A percentile compares a stretch with the other conserved stretches of the same genome.
Conservation (phyloP, 768 basidiomycete species). For the Candolleomyces eurysporus region DNA sequence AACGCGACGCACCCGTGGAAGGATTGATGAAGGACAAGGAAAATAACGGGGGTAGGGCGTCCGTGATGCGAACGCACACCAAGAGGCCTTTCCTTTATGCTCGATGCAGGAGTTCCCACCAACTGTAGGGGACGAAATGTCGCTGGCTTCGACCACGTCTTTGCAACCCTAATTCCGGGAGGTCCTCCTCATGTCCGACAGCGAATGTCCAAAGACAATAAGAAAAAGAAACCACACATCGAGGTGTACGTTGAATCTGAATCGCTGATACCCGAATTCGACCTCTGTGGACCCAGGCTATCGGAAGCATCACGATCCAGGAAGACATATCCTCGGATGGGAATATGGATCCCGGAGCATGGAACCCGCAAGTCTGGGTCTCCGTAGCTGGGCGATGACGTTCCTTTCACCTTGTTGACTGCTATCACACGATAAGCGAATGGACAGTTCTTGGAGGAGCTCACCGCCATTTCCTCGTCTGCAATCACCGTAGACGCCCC, state of each 20-base stretch:
- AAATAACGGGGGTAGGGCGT: conserved; percentile 26
- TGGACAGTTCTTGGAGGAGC: neutral
- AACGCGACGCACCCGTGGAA: conserved; percentile 16
- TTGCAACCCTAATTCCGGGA: conserved; percentile 27
- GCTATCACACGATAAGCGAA: neutral
- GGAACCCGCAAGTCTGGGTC: conserved; percentile 1
- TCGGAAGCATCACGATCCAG: neutral
- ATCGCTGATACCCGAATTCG: conserved; percentile 6
- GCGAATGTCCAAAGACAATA: conserved; percentile 32
- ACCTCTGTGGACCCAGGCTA: conserved; percentile 1
- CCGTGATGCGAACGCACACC: conserved; percentile 19
- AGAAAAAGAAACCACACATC: conserved; percentile 16
- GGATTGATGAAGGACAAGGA: conserved; percentile 18
- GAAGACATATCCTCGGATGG: conserved; percentile 5
- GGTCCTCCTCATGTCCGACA: conserved; percentile 33
- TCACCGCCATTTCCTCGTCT: neutral
- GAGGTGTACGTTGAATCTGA: conserved; percentile 7
- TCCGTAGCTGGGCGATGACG: neutral
- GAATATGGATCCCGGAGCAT: conserved; percentile 4
- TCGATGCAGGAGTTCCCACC: conserved; percentile 31
- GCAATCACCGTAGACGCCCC: too few species aligned
- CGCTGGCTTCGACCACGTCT: conserved; percentile 24
- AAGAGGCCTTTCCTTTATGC: conserved; percentile 33
- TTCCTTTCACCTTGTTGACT: neutral
- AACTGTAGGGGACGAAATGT: conserved; percentile 19